Evolutionary conservation across 768 basidiomycete species (phyloP), one percentile per base, ranked within the genome.

Genomic region (Leucosporidium yakuticum): DNA sequence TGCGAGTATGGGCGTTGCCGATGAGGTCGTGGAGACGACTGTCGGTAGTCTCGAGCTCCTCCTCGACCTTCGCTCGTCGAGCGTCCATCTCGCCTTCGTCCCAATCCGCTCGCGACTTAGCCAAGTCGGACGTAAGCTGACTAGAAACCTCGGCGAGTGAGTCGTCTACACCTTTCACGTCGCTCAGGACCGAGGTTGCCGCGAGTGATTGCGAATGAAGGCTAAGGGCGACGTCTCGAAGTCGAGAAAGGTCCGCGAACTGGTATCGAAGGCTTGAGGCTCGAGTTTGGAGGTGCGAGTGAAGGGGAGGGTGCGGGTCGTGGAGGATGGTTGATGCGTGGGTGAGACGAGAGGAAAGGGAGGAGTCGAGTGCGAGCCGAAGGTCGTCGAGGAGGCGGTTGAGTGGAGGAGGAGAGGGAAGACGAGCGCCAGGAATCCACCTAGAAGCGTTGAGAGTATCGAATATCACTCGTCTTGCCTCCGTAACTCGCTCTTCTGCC

Each of bases 351-450:
- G 63, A 9, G 57, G 25, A 6, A 32, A 54, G 44, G 64, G 60
- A n/a, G 39, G 64, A 0, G 63, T 60, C 55, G n/a, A 62, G 39
- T 44, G n/a, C 31, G n/a, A 32, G 55, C n/a, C 55, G 59, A 44
- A 69, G 44, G 25, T 49, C 14, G 17, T 50, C 39, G 17, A 57
- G 36, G 25, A 64, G 53, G 12, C 34, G 29, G n/a, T 58, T n/a
- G 25, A 65, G 8, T 2, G 17, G 15, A 15, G 44, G 31, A 9
- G 12, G 39, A 14, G 32, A 3, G 6, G 0, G n/a, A 2, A 9
- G 23, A 6, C 57, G 17, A 9, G 3, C 29, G 11, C 39, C 32
- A 21, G 31, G 15, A 15, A 6, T 23, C 55, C 55, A 56, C 17
- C 55, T 29, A 17, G 55, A 56, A 23, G 17, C 36, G 21, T 29